Evolutionary conservation across 495 filamentous ascomycete species (phyloP).

Genomic region (Hypoxylon perforatum): DNA sequence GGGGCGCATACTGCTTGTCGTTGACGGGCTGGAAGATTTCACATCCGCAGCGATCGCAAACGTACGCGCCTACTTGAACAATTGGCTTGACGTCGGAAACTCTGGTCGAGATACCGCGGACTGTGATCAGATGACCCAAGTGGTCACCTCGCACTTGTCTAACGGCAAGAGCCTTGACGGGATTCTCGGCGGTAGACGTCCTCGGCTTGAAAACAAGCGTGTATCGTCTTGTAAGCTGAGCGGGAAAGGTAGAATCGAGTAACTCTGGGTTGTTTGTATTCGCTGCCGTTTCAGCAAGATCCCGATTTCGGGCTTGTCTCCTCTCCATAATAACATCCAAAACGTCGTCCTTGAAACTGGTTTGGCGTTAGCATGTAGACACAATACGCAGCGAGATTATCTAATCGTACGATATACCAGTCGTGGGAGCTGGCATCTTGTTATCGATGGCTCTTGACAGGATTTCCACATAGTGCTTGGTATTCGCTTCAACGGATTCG

Average conservation of each 20-base stretch:
- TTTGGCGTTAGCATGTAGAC: constrained; percentile 21
- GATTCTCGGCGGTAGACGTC: constrained; percentile 74
- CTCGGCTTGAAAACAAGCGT: constrained; percentile 94
- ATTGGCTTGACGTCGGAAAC: constrained; percentile 98
- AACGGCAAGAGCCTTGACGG: constrained; percentile 88
- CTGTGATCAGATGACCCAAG: constrained; percentile 90
- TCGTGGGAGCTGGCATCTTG: constrained; percentile 81
- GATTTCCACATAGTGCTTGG: constrained; percentile 94
- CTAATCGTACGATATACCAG: constrained; percentile 75
- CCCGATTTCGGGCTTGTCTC: constrained; percentile 85
- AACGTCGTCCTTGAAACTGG: constrained; percentile 94
- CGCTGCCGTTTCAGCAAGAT: constrained; percentile 73
- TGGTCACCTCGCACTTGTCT: constrained; percentile 92
- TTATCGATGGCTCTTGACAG: constrained; percentile 88
- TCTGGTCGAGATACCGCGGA: constrained; percentile 92
- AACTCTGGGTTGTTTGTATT: constrained; percentile 70
- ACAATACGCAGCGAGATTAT: constrained; percentile 2
- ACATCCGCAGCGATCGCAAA: constrained; percentile 93
- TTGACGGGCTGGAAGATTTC: constrained; percentile 98
- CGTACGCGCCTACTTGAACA: constrained; percentile 96
- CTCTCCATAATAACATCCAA: constrained; percentile 96
- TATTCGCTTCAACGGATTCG: constrained; percentile 85
- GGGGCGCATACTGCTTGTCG: constrained; percentile 87
- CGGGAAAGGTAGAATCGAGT: constrained; percentile 78
- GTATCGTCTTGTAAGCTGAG: constrained; percentile 92